Percentiles rank a stretch among this genome's conserved stretches.
Conservation (phyloP, 169 alveolate species). For the Babesia bovis region DNA sequence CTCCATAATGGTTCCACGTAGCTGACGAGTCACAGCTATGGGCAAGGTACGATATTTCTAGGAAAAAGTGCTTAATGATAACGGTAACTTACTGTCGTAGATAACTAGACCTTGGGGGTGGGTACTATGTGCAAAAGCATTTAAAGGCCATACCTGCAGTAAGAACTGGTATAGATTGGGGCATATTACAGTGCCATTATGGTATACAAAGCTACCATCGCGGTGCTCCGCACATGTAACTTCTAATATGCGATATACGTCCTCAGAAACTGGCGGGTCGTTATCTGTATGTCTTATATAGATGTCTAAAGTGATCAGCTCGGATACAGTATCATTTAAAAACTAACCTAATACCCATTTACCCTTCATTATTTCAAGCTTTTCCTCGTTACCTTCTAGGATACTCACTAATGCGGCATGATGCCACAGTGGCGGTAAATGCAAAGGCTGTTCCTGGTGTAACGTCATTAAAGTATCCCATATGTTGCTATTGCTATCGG, state of each 20-base stretch:
- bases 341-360: conserved; percentile 65
- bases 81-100: conserved; percentile 67
- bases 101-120: conserved; percentile 80
- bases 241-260: conserved; percentile 70
- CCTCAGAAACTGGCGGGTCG: conserved; percentile 68
- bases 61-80: conserved; percentile 3
- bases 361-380: conserved; percentile 21
- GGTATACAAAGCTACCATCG: conserved; percentile 55
- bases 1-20: conserved; percentile 83
- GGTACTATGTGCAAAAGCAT: conserved; percentile 82
- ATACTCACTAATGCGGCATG: conserved; percentile 81
- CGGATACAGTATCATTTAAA: too few relatives aligned
- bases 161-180: conserved; percentile 72
- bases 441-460: conserved; percentile 63
- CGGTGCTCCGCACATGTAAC: conserved; percentile 63
- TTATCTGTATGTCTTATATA: conserved; percentile 77
- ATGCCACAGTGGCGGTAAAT: conserved; percentile 83
- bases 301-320: too few relatives aligned
- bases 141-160: conserved; percentile 83
- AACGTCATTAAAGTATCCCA: conserved; percentile 67
- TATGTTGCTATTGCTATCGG: conserved; percentile 69
- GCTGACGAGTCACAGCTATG: conserved; percentile 84
- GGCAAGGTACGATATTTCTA: conserved; percentile 81
- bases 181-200: conserved; percentile 59
- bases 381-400: conserved; percentile 40